A percentile compares a stretch with the other conserved stretches of the same genome.
These are phyloP conservation scores for Sisymbrium irio DNA, from an alignment of 345 rosid genomes.

Conservation along the genomic window DNA sequence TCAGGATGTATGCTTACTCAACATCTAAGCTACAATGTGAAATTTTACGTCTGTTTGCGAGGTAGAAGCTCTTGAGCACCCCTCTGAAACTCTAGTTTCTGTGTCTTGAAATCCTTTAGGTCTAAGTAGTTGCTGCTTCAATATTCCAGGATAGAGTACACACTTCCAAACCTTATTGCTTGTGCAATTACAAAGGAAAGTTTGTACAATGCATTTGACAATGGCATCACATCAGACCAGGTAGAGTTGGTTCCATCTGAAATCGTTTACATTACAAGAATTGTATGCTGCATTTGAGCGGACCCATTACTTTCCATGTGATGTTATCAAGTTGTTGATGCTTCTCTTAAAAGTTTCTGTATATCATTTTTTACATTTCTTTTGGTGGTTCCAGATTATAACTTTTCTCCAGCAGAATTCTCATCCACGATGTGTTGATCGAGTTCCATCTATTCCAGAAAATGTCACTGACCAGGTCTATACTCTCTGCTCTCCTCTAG, in stretches of 20 bases:
- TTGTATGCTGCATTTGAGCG: background rate
- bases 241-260: constrained; percentile 35
- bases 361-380: background rate
- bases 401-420: constrained; percentile 88
- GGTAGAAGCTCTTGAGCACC: constrained; percentile 42
- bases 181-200: constrained; percentile 90
- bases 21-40: constrained; percentile 91
- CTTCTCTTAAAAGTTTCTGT: background rate
- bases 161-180: constrained; percentile 92
- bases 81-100: background rate
- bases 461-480: constrained; percentile 92
- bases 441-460: constrained; percentile 82
- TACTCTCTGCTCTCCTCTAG: constrained; percentile 5
- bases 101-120: background rate
- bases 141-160: constrained; percentile 79
- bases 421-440: constrained; percentile 83
- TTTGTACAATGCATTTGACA: constrained; percentile 80
- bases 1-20: constrained; percentile 90
- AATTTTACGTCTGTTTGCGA: constrained; percentile 85
- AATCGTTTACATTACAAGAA: no score
- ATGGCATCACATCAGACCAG: constrained; percentile 92
- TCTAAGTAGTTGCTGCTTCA: constrained; percentile 13
- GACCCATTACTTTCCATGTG: background rate
- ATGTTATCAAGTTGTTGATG: background rate
- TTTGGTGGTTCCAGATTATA: constrained; percentile 53